These are phyloP conservation scores for Colletotrichum costaricense DNA, from an alignment of 2,329 filamentous ascomycete species.

Conservation along the genomic window DNA sequence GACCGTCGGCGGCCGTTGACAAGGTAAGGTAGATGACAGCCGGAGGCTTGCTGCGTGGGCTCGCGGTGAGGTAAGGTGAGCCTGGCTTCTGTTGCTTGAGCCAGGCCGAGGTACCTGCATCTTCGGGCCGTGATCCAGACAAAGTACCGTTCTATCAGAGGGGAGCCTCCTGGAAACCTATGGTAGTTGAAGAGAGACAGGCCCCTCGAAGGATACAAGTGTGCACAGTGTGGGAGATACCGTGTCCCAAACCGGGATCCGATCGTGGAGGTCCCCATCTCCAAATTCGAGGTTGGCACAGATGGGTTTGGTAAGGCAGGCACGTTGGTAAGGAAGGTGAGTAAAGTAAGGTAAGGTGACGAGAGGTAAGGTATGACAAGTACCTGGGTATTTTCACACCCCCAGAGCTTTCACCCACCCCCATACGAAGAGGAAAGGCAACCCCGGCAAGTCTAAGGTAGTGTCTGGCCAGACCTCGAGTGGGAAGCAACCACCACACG, in stretches of 20 bases:
- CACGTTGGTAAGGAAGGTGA: neutral
- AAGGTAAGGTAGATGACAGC: neutral
- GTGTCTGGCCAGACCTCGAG: neutral
- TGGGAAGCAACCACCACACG: neutral
- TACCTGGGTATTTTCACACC: neutral
- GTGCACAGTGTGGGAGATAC: neutral
- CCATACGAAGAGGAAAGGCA: neutral
- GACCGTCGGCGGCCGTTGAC: neutral
- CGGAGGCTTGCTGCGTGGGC: neutral
- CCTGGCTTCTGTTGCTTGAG: neutral
- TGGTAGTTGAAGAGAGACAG: neutral
- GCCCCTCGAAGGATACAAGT: neutral
- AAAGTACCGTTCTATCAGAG: neutral
- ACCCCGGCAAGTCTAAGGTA: neutral
- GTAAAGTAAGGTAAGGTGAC: neutral
- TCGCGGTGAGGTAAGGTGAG: neutral
- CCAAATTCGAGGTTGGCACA: neutral
- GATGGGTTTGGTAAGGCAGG: neutral
- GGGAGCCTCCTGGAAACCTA: neutral
- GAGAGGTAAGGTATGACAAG: neutral
- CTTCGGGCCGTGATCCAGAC: constrained; percentile 4
- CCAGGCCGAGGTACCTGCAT: constrained; percentile 15
- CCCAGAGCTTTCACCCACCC: neutral
- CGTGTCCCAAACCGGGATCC: neutral
- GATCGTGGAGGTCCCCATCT: neutral